Evolutionary conservation across 2,329 filamentous ascomycete species (phyloP).

Genomic region (Ophiostoma australiae): DNA sequence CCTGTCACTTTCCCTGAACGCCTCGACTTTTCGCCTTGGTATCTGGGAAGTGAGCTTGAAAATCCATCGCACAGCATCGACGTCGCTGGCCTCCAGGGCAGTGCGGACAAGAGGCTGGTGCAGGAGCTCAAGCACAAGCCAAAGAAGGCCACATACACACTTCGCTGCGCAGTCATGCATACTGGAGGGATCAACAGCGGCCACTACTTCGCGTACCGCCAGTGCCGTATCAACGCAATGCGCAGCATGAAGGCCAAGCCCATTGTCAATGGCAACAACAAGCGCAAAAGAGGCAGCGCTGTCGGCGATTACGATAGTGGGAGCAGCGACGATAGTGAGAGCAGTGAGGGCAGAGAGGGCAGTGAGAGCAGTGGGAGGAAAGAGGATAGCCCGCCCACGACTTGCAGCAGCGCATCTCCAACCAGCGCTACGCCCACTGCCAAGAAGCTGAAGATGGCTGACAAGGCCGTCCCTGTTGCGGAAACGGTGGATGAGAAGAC

Average conservation of each 20-base stretch:
- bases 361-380: too few relatives aligned
- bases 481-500: not conserved
- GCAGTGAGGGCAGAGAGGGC: too few relatives aligned
- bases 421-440: not conserved
- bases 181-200: not conserved
- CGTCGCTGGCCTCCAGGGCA: not conserved
- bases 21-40: constrained; percentile 80
- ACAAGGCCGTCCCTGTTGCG: not conserved
- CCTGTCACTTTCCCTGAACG: constrained; percentile 62
- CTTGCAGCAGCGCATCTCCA: not conserved
- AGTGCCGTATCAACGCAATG: not conserved
- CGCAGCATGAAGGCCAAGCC: not conserved
- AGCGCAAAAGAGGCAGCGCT: not conserved
- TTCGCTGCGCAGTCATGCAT: constrained; percentile 2
- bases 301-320: too few relatives aligned
- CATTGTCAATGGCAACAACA: not conserved
- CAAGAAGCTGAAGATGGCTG: not conserved
- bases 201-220: not conserved
- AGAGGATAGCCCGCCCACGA: too few relatives aligned
- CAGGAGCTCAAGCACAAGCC: not conserved
- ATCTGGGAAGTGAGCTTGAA: constrained; percentile 50
- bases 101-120: not conserved
- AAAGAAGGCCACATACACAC: not conserved
- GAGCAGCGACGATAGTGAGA: too few relatives aligned
- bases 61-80: not conserved